Evolutionary conservation across 768 basidiomycete genomes (phyloP).

Genomic region (Paxillus involutus): DNA sequence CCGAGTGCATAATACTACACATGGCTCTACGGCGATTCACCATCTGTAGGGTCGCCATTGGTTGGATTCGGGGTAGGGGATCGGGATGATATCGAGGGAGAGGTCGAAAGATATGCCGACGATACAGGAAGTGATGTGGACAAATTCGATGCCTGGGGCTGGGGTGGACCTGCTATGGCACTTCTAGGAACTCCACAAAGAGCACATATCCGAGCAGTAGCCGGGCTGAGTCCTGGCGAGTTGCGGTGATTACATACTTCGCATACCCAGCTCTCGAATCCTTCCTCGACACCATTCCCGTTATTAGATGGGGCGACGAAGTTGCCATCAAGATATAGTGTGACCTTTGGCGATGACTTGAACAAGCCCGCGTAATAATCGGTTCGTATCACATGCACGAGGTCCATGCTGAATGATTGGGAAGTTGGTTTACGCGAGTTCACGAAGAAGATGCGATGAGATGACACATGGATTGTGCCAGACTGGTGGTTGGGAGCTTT

Average conservation of each 20-base stretch:
- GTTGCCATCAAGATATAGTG: conserved; percentile 58
- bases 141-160: conserved; percentile 32
- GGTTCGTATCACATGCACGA: conserved; percentile 68
- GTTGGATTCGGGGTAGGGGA: conserved; percentile 20
- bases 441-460: conserved; percentile 85
- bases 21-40: conserved; percentile 62
- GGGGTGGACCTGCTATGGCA: conserved; percentile 29
- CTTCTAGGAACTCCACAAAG: conserved; percentile 80
- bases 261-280: conserved; percentile 74
- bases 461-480: conserved; percentile 72
- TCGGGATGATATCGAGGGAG: conserved; percentile 17
- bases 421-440: conserved; percentile 47
- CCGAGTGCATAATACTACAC: not conserved
- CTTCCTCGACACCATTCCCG: conserved; percentile 32
- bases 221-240: conserved; percentile 70
- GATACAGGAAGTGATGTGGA: conserved; percentile 41
- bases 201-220: conserved; percentile 66
- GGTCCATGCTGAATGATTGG: conserved; percentile 67
- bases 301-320: conserved; percentile 21
- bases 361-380: conserved; percentile 91
- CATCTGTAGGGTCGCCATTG: conserved; percentile 11
- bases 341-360: conserved; percentile 86
- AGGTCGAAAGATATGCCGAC: conserved; percentile 31
- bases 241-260: conserved; percentile 87
- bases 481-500: conserved; percentile 80